Evolutionary conservation across 2,329 filamentous ascomycete genomes (phyloP).

Genomic region (Sclerotinia spermophila): DNA sequence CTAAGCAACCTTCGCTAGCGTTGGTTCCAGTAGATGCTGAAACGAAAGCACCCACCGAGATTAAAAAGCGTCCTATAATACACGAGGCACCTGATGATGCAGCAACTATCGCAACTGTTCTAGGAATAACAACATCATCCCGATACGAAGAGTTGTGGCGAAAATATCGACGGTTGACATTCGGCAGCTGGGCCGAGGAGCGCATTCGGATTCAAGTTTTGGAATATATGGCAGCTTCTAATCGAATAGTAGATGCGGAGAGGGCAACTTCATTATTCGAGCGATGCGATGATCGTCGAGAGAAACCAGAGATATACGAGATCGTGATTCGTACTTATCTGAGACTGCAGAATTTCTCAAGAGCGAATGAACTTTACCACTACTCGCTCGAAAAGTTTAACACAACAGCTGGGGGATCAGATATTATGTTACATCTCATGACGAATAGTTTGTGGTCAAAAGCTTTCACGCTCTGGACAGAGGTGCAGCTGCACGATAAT

Average conservation of each 20-base stretch:
- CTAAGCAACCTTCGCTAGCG: constrained; percentile 23
- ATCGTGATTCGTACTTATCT: constrained; percentile 44
- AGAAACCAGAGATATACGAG: constrained; percentile 44
- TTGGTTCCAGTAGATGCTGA: constrained; percentile 5
- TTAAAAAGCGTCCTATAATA: not conserved
- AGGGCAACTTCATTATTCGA: constrained; percentile 47
- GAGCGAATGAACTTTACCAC: constrained; percentile 34
- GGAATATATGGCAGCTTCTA: constrained; percentile 41
- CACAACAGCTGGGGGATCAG: constrained; percentile 26
- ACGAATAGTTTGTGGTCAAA: constrained; percentile 28
- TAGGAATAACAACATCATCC: constrained; percentile 24
- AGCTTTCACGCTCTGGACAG: constrained; percentile 29
- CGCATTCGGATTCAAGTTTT: constrained; percentile 34
- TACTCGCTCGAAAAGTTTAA: constrained; percentile 23
- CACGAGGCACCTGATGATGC: not conserved
- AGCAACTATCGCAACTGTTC: constrained; percentile 13
- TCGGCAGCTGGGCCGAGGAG: constrained; percentile 24
- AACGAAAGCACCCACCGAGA: not conserved
- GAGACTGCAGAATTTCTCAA: constrained; percentile 39
- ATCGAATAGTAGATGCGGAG: constrained; percentile 39
- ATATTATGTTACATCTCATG: constrained; percentile 30
- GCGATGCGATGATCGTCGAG: constrained; percentile 30
- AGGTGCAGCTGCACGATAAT: constrained; percentile 18
- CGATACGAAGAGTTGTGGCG: constrained; percentile 43
- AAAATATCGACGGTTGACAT: constrained; percentile 36